Percentiles rank a stretch among this genome's conserved stretches.
phyloP scores from a whole-genome alignment of 169 alveolate genomes.

The Cryptosporidium meleagridis region DNA sequence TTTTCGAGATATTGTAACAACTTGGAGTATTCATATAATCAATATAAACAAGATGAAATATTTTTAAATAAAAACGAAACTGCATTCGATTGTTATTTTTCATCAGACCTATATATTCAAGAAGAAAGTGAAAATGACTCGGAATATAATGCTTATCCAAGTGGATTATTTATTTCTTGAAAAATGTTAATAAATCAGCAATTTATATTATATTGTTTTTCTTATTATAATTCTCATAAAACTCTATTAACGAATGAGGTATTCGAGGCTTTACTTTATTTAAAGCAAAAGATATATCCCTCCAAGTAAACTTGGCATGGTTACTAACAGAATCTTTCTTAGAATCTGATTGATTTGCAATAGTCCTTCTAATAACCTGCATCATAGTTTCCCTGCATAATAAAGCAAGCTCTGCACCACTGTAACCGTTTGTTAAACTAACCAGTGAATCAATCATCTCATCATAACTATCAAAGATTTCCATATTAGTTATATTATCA shows the following conservation, averaged over 20 bases:
- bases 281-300: conserved; percentile 75
- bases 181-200: too few relatives aligned
- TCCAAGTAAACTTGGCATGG: conserved; percentile 70
- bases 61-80: background rate
- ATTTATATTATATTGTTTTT: conserved; percentile 53
- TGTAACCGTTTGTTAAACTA: conserved; percentile 93
- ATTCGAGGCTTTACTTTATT: conserved; percentile 79
- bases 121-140: background rate
- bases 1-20: background rate
- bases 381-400: conserved; percentile 92
- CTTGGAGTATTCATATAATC: background rate
- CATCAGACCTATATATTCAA: background rate
- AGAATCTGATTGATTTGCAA: conserved; percentile 17
- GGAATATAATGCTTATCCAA: background rate
- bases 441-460: conserved; percentile 90
- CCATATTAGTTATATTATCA: conserved; percentile 87
- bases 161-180: background rate
- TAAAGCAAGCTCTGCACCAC: conserved; percentile 93
- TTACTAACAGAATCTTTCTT: conserved; percentile 6
- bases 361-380: conserved; percentile 77
- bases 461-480: conserved; percentile 84
- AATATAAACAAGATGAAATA: background rate
- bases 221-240: conserved; percentile 76
- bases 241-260: conserved; percentile 75
- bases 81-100: background rate